Base-by-base conservation (phyloP, 331 rosid genomes). In the Stylosanthes scabra region DNA sequence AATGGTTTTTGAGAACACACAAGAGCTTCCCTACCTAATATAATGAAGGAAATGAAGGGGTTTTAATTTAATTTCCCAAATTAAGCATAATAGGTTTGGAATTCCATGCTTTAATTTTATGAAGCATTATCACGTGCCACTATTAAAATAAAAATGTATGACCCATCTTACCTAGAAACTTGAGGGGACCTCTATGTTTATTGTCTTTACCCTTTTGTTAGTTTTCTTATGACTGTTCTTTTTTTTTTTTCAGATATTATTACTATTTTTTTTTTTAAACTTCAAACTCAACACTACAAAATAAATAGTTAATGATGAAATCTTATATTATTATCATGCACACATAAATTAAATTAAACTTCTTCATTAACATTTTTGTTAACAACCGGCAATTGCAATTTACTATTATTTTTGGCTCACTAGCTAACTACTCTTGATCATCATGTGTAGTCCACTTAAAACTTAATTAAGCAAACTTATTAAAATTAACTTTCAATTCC, bases 51-150 rank as follows among this genome's bases (percentile, higher is more conserved):
- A 72, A 44, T 34, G 39, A 34, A 6, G 39, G 39, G 39, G 4
- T 34, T 34, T 34, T 34, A 74, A 66, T 83, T 83, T 83, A 74
- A 66, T 83, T 83, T 83, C 61, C 80, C 44, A 74, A 63, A 83
- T 77, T 66, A 74, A 69, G 76, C 66, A 74, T 49, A 34, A 34
- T 34, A 37, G 87, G 86, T 78, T 68, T 62, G 45, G 78, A 83
- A 83, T 70, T 85, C 74, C 84, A 41, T 68, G 60, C 57, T 79
- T 78, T 34, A 34, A 34, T 34, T 3, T 85, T 82, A 29, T 77
- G 51, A 68, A 90, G 86, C 93, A 93, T 34, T 13, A 82, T 70
- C 96, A 87, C 96, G 83, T 93, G 97, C 71, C 63, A 60, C 74
- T 79, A 74, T 34, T 25, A 59, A 72, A 62, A 47, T 20, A 34